phyloP scores from a whole-genome alignment of 306 rosid species.

The Cucumis sativus region DNA sequence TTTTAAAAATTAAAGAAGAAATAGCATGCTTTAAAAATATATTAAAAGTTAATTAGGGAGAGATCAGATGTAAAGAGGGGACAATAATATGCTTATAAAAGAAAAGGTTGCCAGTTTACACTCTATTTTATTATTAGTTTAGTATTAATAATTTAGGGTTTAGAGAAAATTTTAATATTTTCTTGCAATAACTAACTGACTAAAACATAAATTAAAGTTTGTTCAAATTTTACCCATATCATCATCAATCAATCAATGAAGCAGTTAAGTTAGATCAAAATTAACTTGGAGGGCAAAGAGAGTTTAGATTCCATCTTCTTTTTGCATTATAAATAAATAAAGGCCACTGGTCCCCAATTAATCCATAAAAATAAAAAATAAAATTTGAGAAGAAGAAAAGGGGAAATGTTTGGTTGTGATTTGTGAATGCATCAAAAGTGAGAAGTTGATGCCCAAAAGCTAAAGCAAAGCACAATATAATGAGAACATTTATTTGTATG shows the following conservation, averaged over 20 bases:
- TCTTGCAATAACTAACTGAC: neutral
- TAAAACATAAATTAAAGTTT: neutral
- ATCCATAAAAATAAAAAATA: neutral
- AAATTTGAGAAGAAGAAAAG: neutral
- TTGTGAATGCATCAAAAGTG: neutral
- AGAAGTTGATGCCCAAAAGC: conserved; percentile 10
- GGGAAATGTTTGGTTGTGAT: neutral
- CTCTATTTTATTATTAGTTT: neutral
- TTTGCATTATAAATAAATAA: neutral
- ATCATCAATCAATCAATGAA: neutral
- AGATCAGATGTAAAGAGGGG: neutral
- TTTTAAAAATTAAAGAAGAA: no score
- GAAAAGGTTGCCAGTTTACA: neutral
- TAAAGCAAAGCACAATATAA: neutral
- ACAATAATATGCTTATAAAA: neutral
- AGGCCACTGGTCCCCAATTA: neutral
- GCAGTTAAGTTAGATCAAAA: neutral
- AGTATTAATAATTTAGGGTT: neutral
- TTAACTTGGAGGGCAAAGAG: neutral
- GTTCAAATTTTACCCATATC: neutral
- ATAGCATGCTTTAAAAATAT: neutral
- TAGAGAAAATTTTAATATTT: neutral
- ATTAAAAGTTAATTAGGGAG: neutral
- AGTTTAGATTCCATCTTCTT: neutral
- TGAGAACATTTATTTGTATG: neutral